phyloP scores from a whole-genome alignment of 208 protist genomes.

The Phytomonas sp. region DNA sequence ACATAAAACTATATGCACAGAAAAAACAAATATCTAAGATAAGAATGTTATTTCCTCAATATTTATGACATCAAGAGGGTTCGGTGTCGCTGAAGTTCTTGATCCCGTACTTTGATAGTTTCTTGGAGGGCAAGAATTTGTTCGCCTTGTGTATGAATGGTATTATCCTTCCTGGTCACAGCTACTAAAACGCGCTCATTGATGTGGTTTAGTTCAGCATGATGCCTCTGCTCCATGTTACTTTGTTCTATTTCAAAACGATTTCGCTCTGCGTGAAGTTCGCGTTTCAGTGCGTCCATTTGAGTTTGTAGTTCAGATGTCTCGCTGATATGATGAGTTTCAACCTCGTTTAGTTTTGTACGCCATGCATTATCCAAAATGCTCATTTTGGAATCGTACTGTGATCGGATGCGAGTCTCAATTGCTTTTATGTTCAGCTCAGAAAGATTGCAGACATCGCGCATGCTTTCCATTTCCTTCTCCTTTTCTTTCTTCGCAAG shows the following conservation, averaged over 20 bases:
- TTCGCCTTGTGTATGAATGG: conserved; percentile 48
- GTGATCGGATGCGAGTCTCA: conserved; percentile 33
- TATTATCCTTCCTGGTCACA: conserved; percentile 71
- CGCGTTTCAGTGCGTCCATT: conserved; percentile 23
- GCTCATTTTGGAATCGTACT: conserved; percentile 43
- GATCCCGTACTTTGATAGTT: conserved; percentile 56
- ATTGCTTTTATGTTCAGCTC: conserved; percentile 47
- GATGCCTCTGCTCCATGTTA: conserved; percentile 66
- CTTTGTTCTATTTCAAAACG: conserved; percentile 42
- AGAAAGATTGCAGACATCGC: conserved; percentile 28
- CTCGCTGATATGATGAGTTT: conserved; percentile 48
- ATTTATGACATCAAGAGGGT: conserved; percentile 27
- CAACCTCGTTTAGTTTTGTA: conserved; percentile 46
- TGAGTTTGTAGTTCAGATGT: conserved; percentile 43
- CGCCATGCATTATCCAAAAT: conserved; percentile 66
- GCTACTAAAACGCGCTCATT: conserved; percentile 78
- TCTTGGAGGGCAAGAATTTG: conserved; percentile 66
- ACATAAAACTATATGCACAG: conserved; percentile 4
- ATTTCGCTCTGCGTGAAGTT: conserved; percentile 25
- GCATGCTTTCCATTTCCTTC: conserved; percentile 35
- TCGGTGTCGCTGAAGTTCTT: conserved; percentile 59
- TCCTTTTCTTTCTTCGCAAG: conserved; percentile 27
- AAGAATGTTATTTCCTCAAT: background rate
- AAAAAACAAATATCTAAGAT: background rate
- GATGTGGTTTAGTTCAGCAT: conserved; percentile 64